phyloP scores from a whole-genome alignment of 73 alveolate species.

The Tetrahymena elliotti region DNA sequence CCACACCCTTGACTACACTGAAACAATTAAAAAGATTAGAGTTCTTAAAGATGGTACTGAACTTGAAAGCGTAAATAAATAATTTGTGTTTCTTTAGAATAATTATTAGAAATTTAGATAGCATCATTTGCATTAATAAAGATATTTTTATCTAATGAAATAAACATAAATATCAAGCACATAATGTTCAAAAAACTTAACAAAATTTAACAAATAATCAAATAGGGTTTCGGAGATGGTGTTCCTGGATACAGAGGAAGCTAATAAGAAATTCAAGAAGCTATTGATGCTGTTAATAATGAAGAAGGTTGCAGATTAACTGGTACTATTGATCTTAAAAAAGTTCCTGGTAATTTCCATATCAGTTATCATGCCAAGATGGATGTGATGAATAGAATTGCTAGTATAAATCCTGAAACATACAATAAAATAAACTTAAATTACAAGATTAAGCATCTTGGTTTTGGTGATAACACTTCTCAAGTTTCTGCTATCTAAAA shows the following conservation, averaged over 20 bases:
- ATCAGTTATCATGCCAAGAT: slow-evolving; percentile 35
- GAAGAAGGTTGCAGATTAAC: slow-evolving; percentile 18
- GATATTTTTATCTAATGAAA: neutral
- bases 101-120: neutral
- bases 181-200: neutral
- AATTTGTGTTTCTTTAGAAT: neutral
- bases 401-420: neutral
- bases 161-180: neutral
- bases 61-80: neutral
- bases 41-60: neutral
- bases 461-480: slow-evolving; percentile 7
- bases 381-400: slow-evolving; percentile 1
- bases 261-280: slow-evolving; percentile 17
- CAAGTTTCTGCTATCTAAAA: neutral
- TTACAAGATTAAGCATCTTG: slow-evolving; percentile 8
- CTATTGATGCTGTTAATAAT: slow-evolving; percentile 6
- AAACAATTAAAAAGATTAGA: neutral
- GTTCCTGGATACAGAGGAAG: slow-evolving; percentile 13
- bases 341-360: slow-evolving; percentile 43
- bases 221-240: neutral
- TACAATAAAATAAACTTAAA: slow-evolving; percentile 15
- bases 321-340: slow-evolving; percentile 14
- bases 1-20: neutral
- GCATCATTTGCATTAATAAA: neutral
- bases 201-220: neutral